Evolutionary conservation across 441 rosid species (phyloP).

Genomic region (Eruca vesicaria): DNA sequence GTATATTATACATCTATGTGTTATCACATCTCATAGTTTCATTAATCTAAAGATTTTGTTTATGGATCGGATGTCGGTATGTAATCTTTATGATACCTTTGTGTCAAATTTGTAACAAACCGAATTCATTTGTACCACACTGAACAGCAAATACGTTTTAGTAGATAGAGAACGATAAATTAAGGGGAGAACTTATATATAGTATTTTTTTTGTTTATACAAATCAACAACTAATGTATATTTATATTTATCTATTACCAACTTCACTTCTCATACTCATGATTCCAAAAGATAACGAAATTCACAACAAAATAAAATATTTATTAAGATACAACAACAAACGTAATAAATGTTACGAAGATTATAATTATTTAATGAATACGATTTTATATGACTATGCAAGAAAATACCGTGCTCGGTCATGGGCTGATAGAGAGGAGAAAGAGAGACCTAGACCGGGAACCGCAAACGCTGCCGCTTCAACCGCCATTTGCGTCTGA

Average conservation of each 20-base stretch:
- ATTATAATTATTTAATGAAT: background rate
- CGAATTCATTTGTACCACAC: background rate
- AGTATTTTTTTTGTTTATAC: background rate
- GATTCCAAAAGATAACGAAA: background rate
- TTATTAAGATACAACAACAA: background rate
- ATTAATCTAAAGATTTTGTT: background rate
- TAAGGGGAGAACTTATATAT: background rate
- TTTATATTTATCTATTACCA: background rate
- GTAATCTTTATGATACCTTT: background rate
- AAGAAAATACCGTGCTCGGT: slow-evolving; percentile 35
- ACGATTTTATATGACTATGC: slow-evolving; percentile 12
- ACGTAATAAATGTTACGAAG: slow-evolving; percentile 1
- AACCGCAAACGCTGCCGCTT: slow-evolving; percentile 33
- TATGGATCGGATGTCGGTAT: background rate
- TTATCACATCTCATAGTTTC: background rate
- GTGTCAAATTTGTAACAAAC: background rate
- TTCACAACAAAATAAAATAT: background rate
- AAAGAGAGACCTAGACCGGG: slow-evolving; percentile 28
- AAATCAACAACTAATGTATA: background rate
- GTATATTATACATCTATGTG: background rate
- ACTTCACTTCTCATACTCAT: background rate
- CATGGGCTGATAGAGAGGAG: slow-evolving; percentile 27
- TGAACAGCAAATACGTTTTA: background rate
- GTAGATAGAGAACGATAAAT: background rate
- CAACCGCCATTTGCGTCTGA: slow-evolving; percentile 22